A percentile compares a stretch with the other conserved stretches of the same genome.
Evolutionary conservation across 169 alveolate genomes (phyloP).

Genomic region (Hepatocystis sp.): DNA sequence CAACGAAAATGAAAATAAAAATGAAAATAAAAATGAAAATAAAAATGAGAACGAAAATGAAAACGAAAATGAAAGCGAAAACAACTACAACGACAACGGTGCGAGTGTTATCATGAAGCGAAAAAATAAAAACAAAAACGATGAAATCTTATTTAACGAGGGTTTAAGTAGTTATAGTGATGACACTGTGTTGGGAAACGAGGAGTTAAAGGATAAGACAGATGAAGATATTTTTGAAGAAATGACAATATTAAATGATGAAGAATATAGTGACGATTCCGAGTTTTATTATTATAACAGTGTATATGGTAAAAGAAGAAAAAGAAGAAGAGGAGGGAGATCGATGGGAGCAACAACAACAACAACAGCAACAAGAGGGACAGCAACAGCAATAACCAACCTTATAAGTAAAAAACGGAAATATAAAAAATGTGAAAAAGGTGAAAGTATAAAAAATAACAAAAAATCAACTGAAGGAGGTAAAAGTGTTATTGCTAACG

Average conservation of each 20-base stretch:
- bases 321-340: constrained; percentile 13
- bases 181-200: constrained; percentile 3
- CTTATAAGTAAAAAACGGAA: no score
- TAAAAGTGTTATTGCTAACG: background rate
- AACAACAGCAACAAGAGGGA: background rate
- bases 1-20: no score
- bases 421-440: constrained; percentile 2
- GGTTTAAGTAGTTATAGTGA: constrained; percentile 36
- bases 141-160: constrained; percentile 34
- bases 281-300: constrained; percentile 20
- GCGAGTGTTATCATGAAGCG: no score
- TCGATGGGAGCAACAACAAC: background rate
- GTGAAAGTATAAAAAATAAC: background rate
- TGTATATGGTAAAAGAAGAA: constrained; percentile 15
- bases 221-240: constrained; percentile 76
- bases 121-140: no score
- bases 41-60: no score
- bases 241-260: constrained; percentile 38
- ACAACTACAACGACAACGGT: no score
- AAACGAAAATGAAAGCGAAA: no score
- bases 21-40: no score
- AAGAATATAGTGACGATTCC: constrained; percentile 51
- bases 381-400: no score
- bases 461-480: background rate
- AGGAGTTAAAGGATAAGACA: constrained; percentile 5